A percentile compares a stretch with the other conserved stretches of the same genome.
phyloP scores from a whole-genome alignment of 805 yeast genomes.

The Cephaloascus fragrans region DNA sequence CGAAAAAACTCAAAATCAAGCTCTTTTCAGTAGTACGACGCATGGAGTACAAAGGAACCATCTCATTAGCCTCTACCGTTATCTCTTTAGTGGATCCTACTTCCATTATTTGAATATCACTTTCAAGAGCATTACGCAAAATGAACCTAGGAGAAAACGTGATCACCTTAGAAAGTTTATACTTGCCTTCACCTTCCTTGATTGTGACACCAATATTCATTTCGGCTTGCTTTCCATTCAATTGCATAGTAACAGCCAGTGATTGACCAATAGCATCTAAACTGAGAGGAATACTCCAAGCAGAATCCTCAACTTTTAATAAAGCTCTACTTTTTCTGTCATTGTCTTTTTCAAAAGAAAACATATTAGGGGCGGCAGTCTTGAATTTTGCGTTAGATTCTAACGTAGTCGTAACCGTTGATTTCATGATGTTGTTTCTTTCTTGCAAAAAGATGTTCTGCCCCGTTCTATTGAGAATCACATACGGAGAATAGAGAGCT shows the following conservation, averaged over 20 bases:
- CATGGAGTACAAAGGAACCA: conserved; percentile 56
- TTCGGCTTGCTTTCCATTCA: conserved; percentile 45
- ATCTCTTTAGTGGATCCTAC: conserved; percentile 50
- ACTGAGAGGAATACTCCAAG: conserved; percentile 64
- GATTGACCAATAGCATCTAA: conserved; percentile 87
- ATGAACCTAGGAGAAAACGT: conserved; percentile 78
- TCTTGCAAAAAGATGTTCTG: conserved; percentile 48
- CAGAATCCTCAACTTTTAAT: conserved; percentile 57
- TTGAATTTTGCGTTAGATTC: conserved; percentile 13
- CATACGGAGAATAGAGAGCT: conserved; percentile 74
- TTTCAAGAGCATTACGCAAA: conserved; percentile 49
- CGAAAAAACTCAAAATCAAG: conserved; percentile 47
- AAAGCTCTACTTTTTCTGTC: conserved; percentile 59
- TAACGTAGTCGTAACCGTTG: conserved; percentile 22
- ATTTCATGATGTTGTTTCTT: conserved; percentile 44
- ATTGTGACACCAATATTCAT: conserved; percentile 68
- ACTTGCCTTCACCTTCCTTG: conserved; percentile 79
- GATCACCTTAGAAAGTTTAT: conserved; percentile 66
- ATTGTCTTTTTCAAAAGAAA: conserved; percentile 61
- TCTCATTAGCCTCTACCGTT: conserved; percentile 33
- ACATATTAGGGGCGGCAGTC: conserved; percentile 57
- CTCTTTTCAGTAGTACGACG: conserved; percentile 50
- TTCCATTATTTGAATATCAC: conserved; percentile 52
- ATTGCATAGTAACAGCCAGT: conserved; percentile 38
- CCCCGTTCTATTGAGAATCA: conserved; percentile 75